These are phyloP conservation scores for Phytophthora vignae DNA, from an alignment of 352 stramenopile genomes.

Conservation along the genomic window DNA sequence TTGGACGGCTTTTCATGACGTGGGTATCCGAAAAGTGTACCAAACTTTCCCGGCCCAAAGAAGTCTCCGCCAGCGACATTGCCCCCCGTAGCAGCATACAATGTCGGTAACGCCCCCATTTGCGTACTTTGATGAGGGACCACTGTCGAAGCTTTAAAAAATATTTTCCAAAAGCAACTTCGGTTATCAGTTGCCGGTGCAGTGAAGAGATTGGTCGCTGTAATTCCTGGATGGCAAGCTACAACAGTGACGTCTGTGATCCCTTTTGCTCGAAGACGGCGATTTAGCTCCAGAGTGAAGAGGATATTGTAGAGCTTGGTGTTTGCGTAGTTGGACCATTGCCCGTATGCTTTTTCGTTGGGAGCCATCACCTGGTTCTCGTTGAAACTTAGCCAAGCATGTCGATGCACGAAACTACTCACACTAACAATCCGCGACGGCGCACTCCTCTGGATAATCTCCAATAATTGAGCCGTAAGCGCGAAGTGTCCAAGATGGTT, in stretches of 20 bases:
- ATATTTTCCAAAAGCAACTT: slow-evolving; percentile 5
- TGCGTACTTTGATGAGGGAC: neutral
- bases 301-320: slow-evolving; percentile 93
- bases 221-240: neutral
- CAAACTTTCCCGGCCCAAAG: slow-evolving; percentile 25
- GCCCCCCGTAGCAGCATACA: slow-evolving; percentile 19
- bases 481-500: slow-evolving; percentile 66
- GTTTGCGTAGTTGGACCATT: slow-evolving; percentile 62
- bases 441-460: slow-evolving; percentile 20
- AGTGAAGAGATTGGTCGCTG: slow-evolving; percentile 27
- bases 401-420: slow-evolving; percentile 38
- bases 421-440: slow-evolving; percentile 42
- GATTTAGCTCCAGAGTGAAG: slow-evolving; percentile 88
- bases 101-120: neutral
- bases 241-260: neutral
- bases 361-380: slow-evolving; percentile 7
- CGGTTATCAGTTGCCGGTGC: neutral
- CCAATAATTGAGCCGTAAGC: slow-evolving; percentile 46
- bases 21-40: slow-evolving; percentile 27
- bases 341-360: slow-evolving; percentile 21
- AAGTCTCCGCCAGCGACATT: slow-evolving; percentile 17
- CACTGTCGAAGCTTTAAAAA: slow-evolving; percentile 6
- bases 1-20: slow-evolving; percentile 28
- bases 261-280: slow-evolving; percentile 25
- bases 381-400: slow-evolving; percentile 8